Conservation (phyloP, 2,329 filamentous ascomycete genomes). For the Boeremia lycopersici region DNA sequence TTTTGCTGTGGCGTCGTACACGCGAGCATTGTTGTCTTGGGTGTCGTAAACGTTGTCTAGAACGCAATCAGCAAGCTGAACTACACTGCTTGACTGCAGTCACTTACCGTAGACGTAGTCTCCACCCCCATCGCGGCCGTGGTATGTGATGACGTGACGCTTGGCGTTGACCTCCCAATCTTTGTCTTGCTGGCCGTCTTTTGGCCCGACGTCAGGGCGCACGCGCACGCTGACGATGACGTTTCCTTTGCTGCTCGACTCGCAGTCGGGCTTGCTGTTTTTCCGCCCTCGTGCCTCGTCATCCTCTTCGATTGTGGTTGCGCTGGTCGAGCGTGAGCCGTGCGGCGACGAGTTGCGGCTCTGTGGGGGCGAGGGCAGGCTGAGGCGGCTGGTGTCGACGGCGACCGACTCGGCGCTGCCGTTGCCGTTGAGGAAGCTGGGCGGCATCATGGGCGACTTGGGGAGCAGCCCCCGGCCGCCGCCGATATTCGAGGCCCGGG, state of each 20-base stretch:
- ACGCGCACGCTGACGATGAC: constrained; percentile 95
- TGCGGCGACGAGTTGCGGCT: constrained; percentile 92
- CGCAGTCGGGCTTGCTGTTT: constrained; percentile 36
- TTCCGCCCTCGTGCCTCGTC: constrained; percentile 65
- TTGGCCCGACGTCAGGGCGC: constrained; percentile 76
- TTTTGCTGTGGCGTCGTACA: constrained; percentile 94
- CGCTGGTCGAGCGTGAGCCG: constrained; percentile 86
- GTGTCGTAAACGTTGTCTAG: constrained; percentile 95
- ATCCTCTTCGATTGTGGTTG: constrained; percentile 84
- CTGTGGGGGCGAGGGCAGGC: constrained; percentile 80
- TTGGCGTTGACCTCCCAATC: constrained; percentile 94
- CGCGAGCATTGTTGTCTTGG: constrained; percentile 89
- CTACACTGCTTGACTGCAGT: constrained; percentile 21
- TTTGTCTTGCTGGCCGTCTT: constrained; percentile 68
- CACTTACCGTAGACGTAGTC: constrained; percentile 88
- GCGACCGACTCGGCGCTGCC: constrained; percentile 78
- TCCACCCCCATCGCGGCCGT: constrained; percentile 82
- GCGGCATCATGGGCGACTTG: constrained; percentile 57
- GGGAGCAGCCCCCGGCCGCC: constrained; percentile 38
- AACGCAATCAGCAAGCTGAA: constrained; percentile 21
- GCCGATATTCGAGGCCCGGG: constrained; percentile 53
- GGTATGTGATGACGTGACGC: constrained; percentile 79
- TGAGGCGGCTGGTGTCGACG: constrained; percentile 69
- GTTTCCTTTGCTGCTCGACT: constrained; percentile 68
- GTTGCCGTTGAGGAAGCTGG: constrained; percentile 81